These are phyloP conservation scores for Hypoxylon rubiginosum DNA, from an alignment of 2,329 filamentous ascomycete genomes.

Conservation along the genomic window DNA sequence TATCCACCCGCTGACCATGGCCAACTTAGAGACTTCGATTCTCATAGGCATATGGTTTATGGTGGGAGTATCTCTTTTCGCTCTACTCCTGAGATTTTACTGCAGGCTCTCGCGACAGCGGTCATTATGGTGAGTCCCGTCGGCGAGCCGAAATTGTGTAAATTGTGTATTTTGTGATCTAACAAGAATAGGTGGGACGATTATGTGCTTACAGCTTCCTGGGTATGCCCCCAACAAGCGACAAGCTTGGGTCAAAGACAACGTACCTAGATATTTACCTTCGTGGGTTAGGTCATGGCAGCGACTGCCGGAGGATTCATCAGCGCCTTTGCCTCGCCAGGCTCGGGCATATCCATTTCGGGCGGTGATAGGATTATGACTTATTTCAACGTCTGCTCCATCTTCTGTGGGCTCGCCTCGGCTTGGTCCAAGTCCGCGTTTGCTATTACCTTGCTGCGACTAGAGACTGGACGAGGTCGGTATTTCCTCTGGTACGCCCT, in stretches of 20 bases:
- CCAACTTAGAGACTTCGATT: conserved; percentile 10
- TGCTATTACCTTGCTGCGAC: conserved; percentile 15
- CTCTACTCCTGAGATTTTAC: conserved; percentile 15
- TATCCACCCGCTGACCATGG: conserved; percentile 5
- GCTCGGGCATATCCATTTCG: conserved; percentile 14
- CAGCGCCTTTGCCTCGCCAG: conserved; percentile 20
- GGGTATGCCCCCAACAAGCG: conserved; percentile 2
- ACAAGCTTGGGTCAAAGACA: not conserved
- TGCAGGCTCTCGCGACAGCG: conserved; percentile 21
- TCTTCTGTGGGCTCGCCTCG: conserved; percentile 22
- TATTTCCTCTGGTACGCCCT: conserved; percentile 23
- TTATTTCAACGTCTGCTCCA: conserved; percentile 22
- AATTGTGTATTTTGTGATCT: too few species aligned
- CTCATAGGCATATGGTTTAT: conserved; percentile 25
- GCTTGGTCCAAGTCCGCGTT: conserved; percentile 31
- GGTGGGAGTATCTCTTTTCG: conserved; percentile 18
- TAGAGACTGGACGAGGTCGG: conserved; percentile 10
- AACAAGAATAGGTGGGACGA: conserved; percentile 18
- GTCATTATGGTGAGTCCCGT: conserved; percentile 14
- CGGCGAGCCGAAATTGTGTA: not conserved
- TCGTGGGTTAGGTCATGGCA: conserved; percentile 14
- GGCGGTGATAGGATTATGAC: conserved; percentile 21
- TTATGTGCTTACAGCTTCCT: conserved; percentile 19
- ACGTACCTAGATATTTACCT: not conserved
- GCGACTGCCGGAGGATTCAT: conserved; percentile 20